Evolutionary conservation across 345 rosid species (phyloP).

Genomic region (Trapa bicornis): DNA sequence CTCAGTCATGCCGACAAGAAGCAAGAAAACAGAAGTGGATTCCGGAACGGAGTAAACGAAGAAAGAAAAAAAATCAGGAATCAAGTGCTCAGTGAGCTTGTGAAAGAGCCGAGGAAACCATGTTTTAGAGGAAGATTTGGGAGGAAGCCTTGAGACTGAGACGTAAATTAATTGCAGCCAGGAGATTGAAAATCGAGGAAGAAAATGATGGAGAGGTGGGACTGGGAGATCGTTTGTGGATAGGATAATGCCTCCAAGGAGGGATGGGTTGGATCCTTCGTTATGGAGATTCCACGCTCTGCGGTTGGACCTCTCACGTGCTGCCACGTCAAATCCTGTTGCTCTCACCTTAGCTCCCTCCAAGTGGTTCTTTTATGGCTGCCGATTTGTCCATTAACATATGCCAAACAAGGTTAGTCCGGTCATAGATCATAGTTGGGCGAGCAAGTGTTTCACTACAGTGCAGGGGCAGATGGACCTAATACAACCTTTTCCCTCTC

Average conservation of each 20-base stretch:
- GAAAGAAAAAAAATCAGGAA: background rate
- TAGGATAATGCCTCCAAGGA: constrained; percentile 27
- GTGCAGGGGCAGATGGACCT: no score
- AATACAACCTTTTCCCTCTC: no score
- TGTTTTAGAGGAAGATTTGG: background rate
- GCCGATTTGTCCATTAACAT: background rate
- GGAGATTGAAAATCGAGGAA: constrained; percentile 5
- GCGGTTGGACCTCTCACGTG: constrained; percentile 8
- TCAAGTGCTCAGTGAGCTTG: background rate
- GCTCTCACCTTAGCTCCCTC: background rate
- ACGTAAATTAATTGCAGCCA: constrained; percentile 17
- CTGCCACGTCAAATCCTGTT: constrained; percentile 13
- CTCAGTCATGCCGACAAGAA: background rate
- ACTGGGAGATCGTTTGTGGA: constrained; percentile 19
- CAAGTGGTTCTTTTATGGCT: no score
- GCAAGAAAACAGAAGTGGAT: no score
- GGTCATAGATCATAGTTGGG: no score
- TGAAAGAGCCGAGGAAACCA: background rate
- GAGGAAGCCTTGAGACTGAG: constrained; percentile 2
- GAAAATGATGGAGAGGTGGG: constrained; percentile 9
- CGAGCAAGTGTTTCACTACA: no score
- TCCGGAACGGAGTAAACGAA: background rate
- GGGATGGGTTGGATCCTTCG: constrained; percentile 8
- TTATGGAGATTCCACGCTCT: background rate
- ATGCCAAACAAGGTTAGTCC: no score